phyloP scores from a whole-genome alignment of 768 basidiomycete genomes.

The Termitomyces sp. region DNA sequence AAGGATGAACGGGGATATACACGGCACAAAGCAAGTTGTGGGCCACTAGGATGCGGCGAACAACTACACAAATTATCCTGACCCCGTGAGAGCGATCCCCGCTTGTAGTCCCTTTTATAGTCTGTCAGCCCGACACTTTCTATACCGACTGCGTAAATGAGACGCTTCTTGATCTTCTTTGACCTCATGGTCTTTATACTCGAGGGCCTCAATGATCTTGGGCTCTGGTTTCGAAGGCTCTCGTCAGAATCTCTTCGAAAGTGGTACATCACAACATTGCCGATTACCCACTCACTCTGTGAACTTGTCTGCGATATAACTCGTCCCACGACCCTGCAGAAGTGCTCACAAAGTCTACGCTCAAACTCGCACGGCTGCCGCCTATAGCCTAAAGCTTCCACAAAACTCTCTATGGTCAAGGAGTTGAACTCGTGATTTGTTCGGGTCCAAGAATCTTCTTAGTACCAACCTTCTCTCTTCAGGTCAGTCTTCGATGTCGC shows the following conservation, averaged over 20 bases:
- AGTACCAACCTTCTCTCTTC: not conserved
- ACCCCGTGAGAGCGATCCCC: slow-evolving; percentile 10
- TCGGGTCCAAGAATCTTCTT: not conserved
- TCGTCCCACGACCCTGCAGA: not conserved
- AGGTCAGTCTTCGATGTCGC: not conserved
- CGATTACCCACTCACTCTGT: too few relatives aligned
- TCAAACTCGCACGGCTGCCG: not conserved
- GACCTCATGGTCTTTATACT: not conserved
- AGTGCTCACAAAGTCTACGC: not conserved
- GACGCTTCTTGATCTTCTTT: slow-evolving; percentile 6
- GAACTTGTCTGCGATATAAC: too few relatives aligned
- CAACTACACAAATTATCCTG: slow-evolving; percentile 7
- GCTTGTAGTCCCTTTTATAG: slow-evolving; percentile 3
- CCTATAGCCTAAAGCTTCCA: not conserved
- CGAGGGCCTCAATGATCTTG: not conserved
- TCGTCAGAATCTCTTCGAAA: not conserved
- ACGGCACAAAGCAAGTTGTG: slow-evolving; percentile 6
- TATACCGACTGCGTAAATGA: slow-evolving; percentile 1
- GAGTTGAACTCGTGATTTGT: not conserved
- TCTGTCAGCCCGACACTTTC: not conserved
- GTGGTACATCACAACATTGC: not conserved
- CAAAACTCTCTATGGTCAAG: not conserved
- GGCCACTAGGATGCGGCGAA: slow-evolving; percentile 12
- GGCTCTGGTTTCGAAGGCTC: not conserved
- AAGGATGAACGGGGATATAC: not conserved